Evolutionary conservation across 805 yeast genomes (phyloP).

Genomic region (Trichomonascus vanleenenianus): DNA sequence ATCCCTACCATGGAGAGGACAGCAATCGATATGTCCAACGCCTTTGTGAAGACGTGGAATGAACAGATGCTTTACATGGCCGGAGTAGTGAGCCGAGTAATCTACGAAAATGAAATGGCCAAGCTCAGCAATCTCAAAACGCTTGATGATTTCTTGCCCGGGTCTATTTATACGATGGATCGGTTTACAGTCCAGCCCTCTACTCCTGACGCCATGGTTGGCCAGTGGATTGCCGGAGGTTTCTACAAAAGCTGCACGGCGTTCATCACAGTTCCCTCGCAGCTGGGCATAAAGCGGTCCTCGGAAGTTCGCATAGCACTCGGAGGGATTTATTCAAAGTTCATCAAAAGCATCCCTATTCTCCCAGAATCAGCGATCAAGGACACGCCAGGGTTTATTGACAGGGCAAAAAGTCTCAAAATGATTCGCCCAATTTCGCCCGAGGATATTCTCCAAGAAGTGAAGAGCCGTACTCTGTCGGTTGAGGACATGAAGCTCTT

Average conservation of each 20-base stretch:
- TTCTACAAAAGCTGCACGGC: slow-evolving; percentile 28
- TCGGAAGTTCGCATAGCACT: slow-evolving; percentile 25
- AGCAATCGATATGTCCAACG: slow-evolving; percentile 34
- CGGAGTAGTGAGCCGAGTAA: slow-evolving; percentile 30
- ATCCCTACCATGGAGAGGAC: slow-evolving; percentile 39
- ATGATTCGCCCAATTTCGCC: slow-evolving; percentile 20
- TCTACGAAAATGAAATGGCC: slow-evolving; percentile 30
- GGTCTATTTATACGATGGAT: slow-evolving; percentile 19
- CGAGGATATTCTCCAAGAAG: slow-evolving; percentile 24
- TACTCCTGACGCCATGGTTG: slow-evolving; percentile 31
- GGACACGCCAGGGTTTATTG: slow-evolving; percentile 21
- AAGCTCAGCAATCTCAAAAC: slow-evolving; percentile 1
- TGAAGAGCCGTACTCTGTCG: slow-evolving; percentile 23
- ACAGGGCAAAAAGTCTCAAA: slow-evolving; percentile 19
- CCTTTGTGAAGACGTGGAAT: slow-evolving; percentile 35
- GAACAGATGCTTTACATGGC: slow-evolving; percentile 31
- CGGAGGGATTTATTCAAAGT: slow-evolving; percentile 13
- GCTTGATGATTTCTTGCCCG: neutral
- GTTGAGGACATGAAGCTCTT: slow-evolving; percentile 16
- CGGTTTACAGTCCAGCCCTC: slow-evolving; percentile 27
- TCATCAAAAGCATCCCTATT: slow-evolving; percentile 23
- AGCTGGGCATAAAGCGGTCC: slow-evolving; percentile 26
- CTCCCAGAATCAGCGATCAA: slow-evolving; percentile 18
- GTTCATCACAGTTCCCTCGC: slow-evolving; percentile 25
- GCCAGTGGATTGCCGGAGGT: slow-evolving; percentile 28